A percentile compares a stretch with the other conserved stretches of the same genome.
Conservation (phyloP, 768 basidiomycete genomes). For the Phylloporus rhodoxanthus region DNA sequence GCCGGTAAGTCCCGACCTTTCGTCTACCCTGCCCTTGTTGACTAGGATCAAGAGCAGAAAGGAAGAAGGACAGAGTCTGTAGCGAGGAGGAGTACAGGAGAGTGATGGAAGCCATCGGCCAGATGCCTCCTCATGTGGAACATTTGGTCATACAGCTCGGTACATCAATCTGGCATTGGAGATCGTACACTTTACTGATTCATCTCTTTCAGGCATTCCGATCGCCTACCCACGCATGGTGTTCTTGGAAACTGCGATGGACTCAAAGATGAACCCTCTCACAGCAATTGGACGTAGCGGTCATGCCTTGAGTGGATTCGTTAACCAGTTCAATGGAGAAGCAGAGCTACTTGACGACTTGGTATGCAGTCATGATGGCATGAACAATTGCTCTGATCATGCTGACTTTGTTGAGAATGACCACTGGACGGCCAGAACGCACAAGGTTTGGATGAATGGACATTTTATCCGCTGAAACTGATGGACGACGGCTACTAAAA, state of each 20-base stretch:
- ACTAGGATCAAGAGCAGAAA: slow-evolving; percentile 59
- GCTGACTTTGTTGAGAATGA: slow-evolving; percentile 69
- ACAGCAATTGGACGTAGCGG: slow-evolving; percentile 67
- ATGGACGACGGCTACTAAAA: not conserved
- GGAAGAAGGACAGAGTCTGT: slow-evolving; percentile 77
- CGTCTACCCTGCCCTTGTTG: not conserved
- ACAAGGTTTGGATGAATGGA: slow-evolving; percentile 48
- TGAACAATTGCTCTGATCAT: slow-evolving; percentile 21
- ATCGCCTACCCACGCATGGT: slow-evolving; percentile 93
- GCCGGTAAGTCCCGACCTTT: slow-evolving; percentile 48
- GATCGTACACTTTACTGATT: not conserved
- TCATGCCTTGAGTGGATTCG: slow-evolving; percentile 67
- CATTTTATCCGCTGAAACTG: not conserved
- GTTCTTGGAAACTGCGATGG: slow-evolving; percentile 74
- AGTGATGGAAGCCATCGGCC: slow-evolving; percentile 56
- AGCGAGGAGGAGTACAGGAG: slow-evolving; percentile 66
- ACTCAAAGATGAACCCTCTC: slow-evolving; percentile 81
- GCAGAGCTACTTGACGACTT: slow-evolving; percentile 93
- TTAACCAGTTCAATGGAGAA: slow-evolving; percentile 88
- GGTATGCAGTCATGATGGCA: slow-evolving; percentile 36
- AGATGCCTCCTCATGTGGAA: slow-evolving; percentile 61
- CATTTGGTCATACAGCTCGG: slow-evolving; percentile 85
- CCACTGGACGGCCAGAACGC: slow-evolving; percentile 81
- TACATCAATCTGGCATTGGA: slow-evolving; percentile 14
- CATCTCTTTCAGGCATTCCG: slow-evolving; percentile 48